Base-by-base conservation (phyloP, 495 filamentous ascomycete species). In the Podospora pseudoanserina region DNA sequence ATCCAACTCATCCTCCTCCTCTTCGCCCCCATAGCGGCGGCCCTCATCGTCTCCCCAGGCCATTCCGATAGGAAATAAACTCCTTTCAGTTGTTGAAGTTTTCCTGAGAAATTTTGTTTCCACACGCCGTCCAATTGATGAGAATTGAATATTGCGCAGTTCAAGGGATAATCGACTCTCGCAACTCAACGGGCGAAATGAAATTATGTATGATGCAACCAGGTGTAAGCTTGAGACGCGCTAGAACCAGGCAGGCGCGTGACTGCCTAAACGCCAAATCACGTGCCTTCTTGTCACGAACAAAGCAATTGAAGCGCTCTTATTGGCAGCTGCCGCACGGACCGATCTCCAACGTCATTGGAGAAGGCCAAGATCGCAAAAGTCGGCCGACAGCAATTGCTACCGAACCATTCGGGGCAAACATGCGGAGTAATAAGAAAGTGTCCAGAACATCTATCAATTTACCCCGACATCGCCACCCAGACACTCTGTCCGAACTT, bases 1-100 rank as follows among this genome's bases (percentile, higher is more conserved):
- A 76, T 92, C 91, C 26, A 90, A 74, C 74, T 92, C 91, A 66
- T 91, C 89, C 16, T 92, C 87, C 32, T 89, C 90, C 23, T 91
- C 89, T 19, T 82, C 80, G 23, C 83, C 82, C 13, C 39, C 39
- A 49, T 11, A 49, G 1, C 87, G 84, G 15, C 84, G 84, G 62
- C 82, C 82, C 56, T 82, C 79, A 11, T 80, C 75, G 16, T 76
- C 69, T 44, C 71, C 72, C 71, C 82, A 79, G n/a, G 79, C 76
- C 82, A 85, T 85, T 11, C 18, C 34, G 57, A 70, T 13, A 6
- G 53, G 60, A 53, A 32, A 32, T 6, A 32, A 11, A 49, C 39
- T 49, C 15, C 13, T 49, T 18, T 18, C 0, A 4, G 15, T 16
- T 49, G 39, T 16, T 49, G 39, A 13, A 16, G 15, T 49, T 2